These are phyloP conservation scores for Ogataea trehaloabstinens DNA, from an alignment of 805 yeast species.

Conservation along the genomic window DNA sequence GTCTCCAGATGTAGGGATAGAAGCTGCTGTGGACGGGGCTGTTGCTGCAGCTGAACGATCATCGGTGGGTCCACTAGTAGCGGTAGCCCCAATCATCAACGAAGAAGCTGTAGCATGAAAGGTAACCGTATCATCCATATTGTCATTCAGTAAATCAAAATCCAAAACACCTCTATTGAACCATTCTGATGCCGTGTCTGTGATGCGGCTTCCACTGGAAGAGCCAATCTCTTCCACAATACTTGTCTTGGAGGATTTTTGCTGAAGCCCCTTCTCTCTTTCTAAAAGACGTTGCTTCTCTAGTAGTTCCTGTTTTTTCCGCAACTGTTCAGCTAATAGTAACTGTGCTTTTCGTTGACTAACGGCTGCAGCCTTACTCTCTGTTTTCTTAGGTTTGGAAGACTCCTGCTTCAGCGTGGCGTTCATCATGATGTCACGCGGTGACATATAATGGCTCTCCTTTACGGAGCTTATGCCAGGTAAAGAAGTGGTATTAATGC, in stretches of 20 bases:
- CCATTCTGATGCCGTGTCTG: constrained; percentile 7
- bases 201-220: neutral
- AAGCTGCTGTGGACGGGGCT: neutral
- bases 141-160: constrained; percentile 13
- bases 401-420: constrained; percentile 10
- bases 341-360: constrained; percentile 21
- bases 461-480: constrained; percentile 9
- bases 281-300: constrained; percentile 16
- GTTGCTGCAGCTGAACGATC: neutral
- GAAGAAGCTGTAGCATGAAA: constrained; percentile 8
- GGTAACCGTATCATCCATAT: constrained; percentile 6
- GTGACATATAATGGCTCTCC: constrained; percentile 17
- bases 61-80: constrained; percentile 3
- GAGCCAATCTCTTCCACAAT: neutral
- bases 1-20: too few relatives aligned
- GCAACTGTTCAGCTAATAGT: constrained; percentile 21
- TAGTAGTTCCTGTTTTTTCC: constrained; percentile 16
- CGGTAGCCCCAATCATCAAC: constrained; percentile 6
- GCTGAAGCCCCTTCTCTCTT: constrained; percentile 7
- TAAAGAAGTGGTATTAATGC: constrained; percentile 4
- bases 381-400: constrained; percentile 14
- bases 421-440: constrained; percentile 25
- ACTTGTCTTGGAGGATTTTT: neutral
- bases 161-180: constrained; percentile 8
- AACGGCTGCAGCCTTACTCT: constrained; percentile 18